Evolutionary conservation across 768 basidiomycete species (phyloP).

Genomic region (Gymnopilus dilepis): DNA sequence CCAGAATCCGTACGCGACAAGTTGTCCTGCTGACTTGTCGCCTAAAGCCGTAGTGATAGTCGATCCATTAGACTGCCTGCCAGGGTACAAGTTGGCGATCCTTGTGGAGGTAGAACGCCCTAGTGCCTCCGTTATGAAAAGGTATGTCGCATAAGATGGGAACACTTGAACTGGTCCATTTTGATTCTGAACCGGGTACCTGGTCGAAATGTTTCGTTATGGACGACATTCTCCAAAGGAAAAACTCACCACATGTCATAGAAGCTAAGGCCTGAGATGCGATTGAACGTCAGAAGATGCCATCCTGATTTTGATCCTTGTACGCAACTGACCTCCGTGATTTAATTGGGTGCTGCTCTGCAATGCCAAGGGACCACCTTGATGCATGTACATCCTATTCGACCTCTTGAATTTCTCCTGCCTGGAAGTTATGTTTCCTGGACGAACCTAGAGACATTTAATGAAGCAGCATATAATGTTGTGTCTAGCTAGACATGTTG

Average conservation of each 20-base stretch:
- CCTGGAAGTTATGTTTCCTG: not conserved
- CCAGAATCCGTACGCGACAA: slow-evolving; percentile 60
- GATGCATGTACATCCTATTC: slow-evolving; percentile 54
- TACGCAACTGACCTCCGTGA: slow-evolving; percentile 44
- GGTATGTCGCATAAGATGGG: slow-evolving; percentile 57
- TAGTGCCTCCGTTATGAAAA: slow-evolving; percentile 55
- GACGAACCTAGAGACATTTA: slow-evolving; percentile 51
- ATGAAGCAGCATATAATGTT: slow-evolving; percentile 51
- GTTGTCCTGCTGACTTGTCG: slow-evolving; percentile 50
- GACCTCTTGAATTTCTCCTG: not conserved
- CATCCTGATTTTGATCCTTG: not conserved
- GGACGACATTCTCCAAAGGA: not conserved
- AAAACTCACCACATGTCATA: slow-evolving; percentile 49
- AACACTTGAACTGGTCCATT: slow-evolving; percentile 57
- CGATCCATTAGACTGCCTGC: slow-evolving; percentile 55
- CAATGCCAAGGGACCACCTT: slow-evolving; percentile 56
- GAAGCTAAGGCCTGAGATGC: slow-evolving; percentile 41
- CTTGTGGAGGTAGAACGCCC: slow-evolving; percentile 47
- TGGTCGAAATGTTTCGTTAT: slow-evolving; percentile 25
- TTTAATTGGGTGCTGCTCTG: slow-evolving; percentile 57
- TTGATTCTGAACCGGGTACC: slow-evolving; percentile 53
- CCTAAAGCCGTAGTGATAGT: slow-evolving; percentile 56
- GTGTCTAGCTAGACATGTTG: slow-evolving; percentile 43
- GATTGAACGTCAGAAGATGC: not conserved
- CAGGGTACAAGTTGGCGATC: slow-evolving; percentile 56